These are phyloP conservation scores for Nigrospora sphaerica DNA, from an alignment of 2,329 filamentous ascomycete genomes.

Conservation along the genomic window DNA sequence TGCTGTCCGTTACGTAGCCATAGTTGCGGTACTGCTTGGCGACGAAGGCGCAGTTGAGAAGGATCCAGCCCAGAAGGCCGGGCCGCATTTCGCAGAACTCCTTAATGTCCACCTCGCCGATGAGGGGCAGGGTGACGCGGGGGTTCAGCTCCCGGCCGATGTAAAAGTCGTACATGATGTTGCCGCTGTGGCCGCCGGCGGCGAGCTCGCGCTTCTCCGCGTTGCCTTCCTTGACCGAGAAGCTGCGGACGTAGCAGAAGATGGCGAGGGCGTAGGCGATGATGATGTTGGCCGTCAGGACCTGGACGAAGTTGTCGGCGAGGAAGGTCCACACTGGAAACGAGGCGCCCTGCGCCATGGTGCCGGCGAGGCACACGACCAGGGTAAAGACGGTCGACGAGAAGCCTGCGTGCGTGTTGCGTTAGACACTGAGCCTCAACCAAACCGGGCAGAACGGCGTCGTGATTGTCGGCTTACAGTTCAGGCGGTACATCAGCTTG, in stretches of 20 bases:
- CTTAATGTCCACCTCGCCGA: constrained; percentile 87
- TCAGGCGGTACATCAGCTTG: constrained; percentile 75
- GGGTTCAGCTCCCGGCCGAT: constrained; percentile 95
- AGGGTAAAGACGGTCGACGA: constrained; percentile 68
- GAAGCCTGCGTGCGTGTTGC: constrained; percentile 49
- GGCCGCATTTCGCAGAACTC: constrained; percentile 86
- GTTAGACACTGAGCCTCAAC: background rate
- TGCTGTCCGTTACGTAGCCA: constrained; percentile 79
- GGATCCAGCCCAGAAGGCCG: constrained; percentile 81
- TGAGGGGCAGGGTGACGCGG: constrained; percentile 66
- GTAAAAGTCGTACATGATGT: constrained; percentile 90
- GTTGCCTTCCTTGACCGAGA: constrained; percentile 72
- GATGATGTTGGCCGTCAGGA: constrained; percentile 76
- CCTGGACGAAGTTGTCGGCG: constrained; percentile 80
- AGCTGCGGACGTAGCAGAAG: constrained; percentile 77
- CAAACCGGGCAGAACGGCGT: background rate
- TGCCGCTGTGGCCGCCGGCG: constrained; percentile 73
- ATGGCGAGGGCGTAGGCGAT: constrained; percentile 66
- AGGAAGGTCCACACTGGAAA: constrained; percentile 92
- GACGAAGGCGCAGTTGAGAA: constrained; percentile 77
- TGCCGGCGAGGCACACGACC: constrained; percentile 65
- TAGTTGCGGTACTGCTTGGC: constrained; percentile 83
- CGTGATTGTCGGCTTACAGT: constrained; percentile 40
- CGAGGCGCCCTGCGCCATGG: constrained; percentile 66
- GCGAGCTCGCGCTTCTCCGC: constrained; percentile 69